Conservation (phyloP, 768 basidiomycete genomes). For the Trametes meyenii region DNA sequence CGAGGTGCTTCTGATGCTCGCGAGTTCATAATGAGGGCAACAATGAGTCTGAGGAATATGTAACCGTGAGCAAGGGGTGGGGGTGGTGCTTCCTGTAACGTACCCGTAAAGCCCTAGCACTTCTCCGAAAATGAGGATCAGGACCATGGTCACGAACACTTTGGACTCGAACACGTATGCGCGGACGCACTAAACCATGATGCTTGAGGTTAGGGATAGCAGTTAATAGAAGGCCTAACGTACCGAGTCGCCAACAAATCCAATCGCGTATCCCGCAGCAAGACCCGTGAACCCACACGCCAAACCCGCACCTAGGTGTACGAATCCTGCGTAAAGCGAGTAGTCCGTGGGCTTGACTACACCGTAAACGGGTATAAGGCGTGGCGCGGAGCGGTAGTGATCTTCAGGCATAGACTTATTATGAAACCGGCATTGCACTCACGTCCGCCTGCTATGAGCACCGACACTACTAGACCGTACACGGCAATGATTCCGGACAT, state of each 20-base stretch:
- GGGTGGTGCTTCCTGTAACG: constrained; percentile 29
- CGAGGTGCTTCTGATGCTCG: constrained; percentile 41
- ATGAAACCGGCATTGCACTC: constrained; percentile 33
- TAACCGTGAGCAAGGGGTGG: not conserved
- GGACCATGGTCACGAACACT: constrained; percentile 94
- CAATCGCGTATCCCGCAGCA: constrained; percentile 94
- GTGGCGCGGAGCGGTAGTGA: not conserved
- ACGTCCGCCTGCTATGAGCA: constrained; percentile 80
- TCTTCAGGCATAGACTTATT: constrained; percentile 26
- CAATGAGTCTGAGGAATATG: constrained; percentile 60
- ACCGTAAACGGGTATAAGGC: not conserved
- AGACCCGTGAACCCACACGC: constrained; percentile 91
- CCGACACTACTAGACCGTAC: constrained; percentile 94
- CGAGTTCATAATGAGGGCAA: constrained; percentile 89
- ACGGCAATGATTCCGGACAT: constrained; percentile 99
- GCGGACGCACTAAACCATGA: constrained; percentile 71
- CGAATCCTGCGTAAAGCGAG: constrained; percentile 83
- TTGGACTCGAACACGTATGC: constrained; percentile 90
- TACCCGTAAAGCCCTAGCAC: constrained; percentile 89
- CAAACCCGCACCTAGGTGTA: constrained; percentile 90
- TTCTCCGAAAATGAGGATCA: constrained; percentile 92
- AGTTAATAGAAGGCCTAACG: constrained; percentile 34
- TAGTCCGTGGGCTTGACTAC: constrained; percentile 71
- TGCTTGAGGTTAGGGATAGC: not conserved
- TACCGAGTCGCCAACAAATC: constrained; percentile 91